Evolutionary conservation across 1,284 basidiomycete species (phyloP).

Genomic region (Mycosarcoma mackinlayi): DNA sequence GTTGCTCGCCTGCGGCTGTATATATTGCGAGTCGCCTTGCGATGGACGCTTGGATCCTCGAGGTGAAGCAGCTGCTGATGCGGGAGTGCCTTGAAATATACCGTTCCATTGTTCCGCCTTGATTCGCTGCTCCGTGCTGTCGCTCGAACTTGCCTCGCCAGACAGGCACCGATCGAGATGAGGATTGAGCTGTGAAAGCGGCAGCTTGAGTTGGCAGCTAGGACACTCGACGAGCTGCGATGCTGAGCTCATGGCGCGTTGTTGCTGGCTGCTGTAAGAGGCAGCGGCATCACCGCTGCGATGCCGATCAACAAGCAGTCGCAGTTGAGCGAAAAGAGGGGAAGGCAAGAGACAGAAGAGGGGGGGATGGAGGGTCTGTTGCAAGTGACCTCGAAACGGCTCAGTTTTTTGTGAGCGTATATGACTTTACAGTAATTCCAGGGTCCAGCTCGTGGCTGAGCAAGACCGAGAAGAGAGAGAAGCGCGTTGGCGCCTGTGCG

Average conservation of each 20-base stretch:
- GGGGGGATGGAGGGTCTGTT: too few relatives aligned
- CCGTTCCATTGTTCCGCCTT: constrained; percentile 31
- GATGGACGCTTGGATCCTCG: constrained; percentile 18
- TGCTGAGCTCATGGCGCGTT: constrained; percentile 23
- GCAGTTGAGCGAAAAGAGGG: too few relatives aligned
- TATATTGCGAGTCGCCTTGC: neutral
- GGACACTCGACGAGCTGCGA: constrained; percentile 56
- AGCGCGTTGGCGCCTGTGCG: too few relatives aligned
- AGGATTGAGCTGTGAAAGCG: constrained; percentile 56
- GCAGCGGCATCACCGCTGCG: neutral
- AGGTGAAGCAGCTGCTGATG: constrained; percentile 2
- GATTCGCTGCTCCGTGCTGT: constrained; percentile 1
- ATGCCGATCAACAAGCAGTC: too few relatives aligned
- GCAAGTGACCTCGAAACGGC: too few relatives aligned
- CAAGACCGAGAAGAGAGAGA: too few relatives aligned
- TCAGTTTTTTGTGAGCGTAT: too few relatives aligned
- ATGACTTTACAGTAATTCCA: too few relatives aligned
- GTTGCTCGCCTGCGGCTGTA: neutral
- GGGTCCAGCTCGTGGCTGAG: too few relatives aligned
- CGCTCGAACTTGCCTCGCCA: constrained; percentile 5
- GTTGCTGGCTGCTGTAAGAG: neutral
- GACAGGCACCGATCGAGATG: constrained; percentile 61
- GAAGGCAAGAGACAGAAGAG: too few relatives aligned
- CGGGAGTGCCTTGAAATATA: constrained; percentile 1
- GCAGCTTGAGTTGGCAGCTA: constrained; percentile 45